These are phyloP conservation scores for Paraleonurus japonicus DNA, from an alignment of 257 asterid species.

Conservation along the genomic window DNA sequence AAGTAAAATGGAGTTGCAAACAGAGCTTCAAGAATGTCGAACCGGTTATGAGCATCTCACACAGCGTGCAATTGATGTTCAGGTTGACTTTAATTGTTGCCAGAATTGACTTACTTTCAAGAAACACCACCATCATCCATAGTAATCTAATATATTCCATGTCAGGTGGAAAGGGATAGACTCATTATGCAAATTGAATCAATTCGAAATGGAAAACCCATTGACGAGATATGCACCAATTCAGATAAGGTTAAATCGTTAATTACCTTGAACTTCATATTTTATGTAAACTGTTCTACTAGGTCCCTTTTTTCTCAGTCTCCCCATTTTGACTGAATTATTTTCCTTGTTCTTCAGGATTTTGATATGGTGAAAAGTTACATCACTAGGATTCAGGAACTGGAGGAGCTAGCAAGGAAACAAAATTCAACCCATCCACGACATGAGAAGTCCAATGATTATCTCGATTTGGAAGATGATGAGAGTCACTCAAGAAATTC, in stretches of 20 bases:
- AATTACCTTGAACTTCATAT: not conserved
- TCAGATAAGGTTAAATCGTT: slow-evolving; percentile 55
- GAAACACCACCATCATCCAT: not conserved
- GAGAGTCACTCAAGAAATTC: slow-evolving; percentile 44
- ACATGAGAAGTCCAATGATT: slow-evolving; percentile 38
- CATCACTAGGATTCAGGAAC: slow-evolving; percentile 67
- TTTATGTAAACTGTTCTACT: slow-evolving; percentile 5
- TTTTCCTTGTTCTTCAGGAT: slow-evolving; percentile 47
- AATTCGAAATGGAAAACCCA: slow-evolving; percentile 57
- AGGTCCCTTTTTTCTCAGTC: not conserved
- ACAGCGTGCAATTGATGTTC: slow-evolving; percentile 83
- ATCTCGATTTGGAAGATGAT: slow-evolving; percentile 50
- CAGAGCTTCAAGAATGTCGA: slow-evolving; percentile 67
- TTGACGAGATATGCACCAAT: slow-evolving; percentile 47
- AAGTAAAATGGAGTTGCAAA: slow-evolving; percentile 67
- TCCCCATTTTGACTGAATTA: not conserved
- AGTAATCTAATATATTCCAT: slow-evolving; percentile 2
- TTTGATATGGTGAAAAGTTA: slow-evolving; percentile 64
- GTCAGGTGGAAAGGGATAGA: slow-evolving; percentile 84
- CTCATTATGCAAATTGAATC: slow-evolving; percentile 70
- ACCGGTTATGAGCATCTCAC: slow-evolving; percentile 56
- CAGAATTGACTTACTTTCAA: not conserved
- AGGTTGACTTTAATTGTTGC: slow-evolving; percentile 48
- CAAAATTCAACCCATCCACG: slow-evolving; percentile 44
- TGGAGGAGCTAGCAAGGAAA: slow-evolving; percentile 60